Evolutionary conservation across 2,329 filamentous ascomycete species (phyloP).

Genomic region (Aspergillus jensenii): DNA sequence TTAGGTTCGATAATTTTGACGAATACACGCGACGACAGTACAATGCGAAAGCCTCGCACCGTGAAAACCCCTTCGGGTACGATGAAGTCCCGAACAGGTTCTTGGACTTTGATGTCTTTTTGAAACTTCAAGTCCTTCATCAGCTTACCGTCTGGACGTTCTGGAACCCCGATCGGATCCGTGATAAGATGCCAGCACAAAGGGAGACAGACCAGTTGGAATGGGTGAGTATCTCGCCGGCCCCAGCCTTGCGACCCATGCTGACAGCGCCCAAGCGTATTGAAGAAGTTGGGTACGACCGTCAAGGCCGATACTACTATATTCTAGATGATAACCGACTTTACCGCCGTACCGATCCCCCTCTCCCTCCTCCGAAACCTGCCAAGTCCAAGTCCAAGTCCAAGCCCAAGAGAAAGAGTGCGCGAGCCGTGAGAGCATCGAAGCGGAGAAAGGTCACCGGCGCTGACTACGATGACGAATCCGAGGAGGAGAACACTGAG

Average conservation of each 20-base stretch:
- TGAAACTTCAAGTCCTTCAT: conserved; percentile 76
- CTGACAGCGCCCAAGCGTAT: conserved; percentile 38
- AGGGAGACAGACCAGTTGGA: conserved; percentile 76
- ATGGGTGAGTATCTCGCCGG: conserved; percentile 67
- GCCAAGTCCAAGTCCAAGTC: conserved; percentile 63
- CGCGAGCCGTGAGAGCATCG: conserved; percentile 63
- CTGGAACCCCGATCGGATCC: conserved; percentile 79
- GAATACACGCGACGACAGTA: conserved; percentile 92
- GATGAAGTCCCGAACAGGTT: conserved; percentile 74
- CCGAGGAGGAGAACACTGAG: conserved; percentile 45
- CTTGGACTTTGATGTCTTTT: conserved; percentile 75
- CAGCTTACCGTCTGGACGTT: conserved; percentile 89
- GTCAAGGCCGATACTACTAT: conserved; percentile 81
- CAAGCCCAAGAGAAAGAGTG: conserved; percentile 65
- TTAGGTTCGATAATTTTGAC: conserved; percentile 82
- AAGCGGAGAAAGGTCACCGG: conserved; percentile 65
- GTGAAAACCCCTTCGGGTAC: conserved; percentile 80
- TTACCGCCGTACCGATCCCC: conserved; percentile 81
- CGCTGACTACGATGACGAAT: conserved; percentile 39
- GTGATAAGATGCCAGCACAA: conserved; percentile 80
- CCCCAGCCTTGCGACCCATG: background rate
- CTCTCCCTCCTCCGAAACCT: conserved; percentile 56
- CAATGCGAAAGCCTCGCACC: conserved; percentile 68
- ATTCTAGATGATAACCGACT: conserved; percentile 92
- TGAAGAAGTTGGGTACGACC: conserved; percentile 71